Percentiles rank a stretch among this genome's conserved stretches.
Evolutionary conservation across 257 asterid species (phyloP).

Genomic region (Prunella vulgaris): DNA sequence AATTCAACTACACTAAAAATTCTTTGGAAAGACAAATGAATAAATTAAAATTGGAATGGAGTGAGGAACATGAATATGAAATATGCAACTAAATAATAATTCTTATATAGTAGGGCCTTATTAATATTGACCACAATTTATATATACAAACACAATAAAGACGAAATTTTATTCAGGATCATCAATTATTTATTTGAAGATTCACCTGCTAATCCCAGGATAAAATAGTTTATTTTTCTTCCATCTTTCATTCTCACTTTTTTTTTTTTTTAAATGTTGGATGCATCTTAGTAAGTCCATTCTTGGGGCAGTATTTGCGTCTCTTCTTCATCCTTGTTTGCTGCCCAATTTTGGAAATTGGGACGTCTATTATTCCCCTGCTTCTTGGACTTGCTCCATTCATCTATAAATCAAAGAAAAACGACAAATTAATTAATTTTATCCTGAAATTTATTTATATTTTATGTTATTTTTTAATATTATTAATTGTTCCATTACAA

Average conservation of each 20-base stretch:
- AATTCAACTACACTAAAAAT: no score
- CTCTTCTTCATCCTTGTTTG: conserved; percentile 8
- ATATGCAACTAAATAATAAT: neutral
- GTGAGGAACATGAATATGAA: no score
- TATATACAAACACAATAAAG: neutral
- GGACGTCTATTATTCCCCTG: neutral
- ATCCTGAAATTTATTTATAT: no score
- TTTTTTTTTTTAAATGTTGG: neutral
- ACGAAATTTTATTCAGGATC: neutral
- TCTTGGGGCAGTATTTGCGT: conserved; percentile 23
- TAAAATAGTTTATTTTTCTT: neutral
- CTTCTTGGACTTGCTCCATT: neutral
- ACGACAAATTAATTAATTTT: neutral
- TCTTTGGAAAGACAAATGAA: no score
- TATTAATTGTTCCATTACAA: no score
- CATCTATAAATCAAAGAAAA: conserved; percentile 1
- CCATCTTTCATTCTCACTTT: no score
- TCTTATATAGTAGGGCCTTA: no score
- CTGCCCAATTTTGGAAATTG: neutral
- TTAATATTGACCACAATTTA: no score
- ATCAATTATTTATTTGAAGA: neutral
- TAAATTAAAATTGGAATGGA: no score
- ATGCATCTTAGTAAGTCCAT: conserved; percentile 25
- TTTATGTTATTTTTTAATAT: no score
- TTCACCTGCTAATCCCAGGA: neutral